Evolutionary conservation across 345 rosid species (phyloP), one percentile per base, ranked within the genome.

Genomic region (Populus simonii): DNA sequence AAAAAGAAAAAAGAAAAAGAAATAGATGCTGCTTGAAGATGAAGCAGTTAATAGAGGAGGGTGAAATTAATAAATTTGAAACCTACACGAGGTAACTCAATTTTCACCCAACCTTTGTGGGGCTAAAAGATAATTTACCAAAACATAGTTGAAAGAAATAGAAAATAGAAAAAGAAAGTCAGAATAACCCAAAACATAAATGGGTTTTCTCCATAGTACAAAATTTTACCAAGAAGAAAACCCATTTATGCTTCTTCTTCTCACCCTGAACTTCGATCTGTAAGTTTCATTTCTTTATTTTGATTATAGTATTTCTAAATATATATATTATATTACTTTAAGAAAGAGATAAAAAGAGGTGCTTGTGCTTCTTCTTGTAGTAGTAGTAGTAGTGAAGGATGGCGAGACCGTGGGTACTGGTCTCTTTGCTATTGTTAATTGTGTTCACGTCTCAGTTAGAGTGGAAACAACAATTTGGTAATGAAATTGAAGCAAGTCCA

Each of bases 381-480:
- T 41, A 12, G 45, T 39, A 39, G 23, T 20, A 38, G 25, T n/a
- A 18, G 49, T 68, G n/a, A 39, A 82, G 43, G 70, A 92, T 93
- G 97, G 81, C 87, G 79, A 90, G 94, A 82, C 91, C 92, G 4
- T 89, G 87, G 95, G 80, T 93, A 55, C 88, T 91, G 76, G 88
- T 93, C 66, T 82, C 87, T 81, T 80, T 93, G 75, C 84, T 93
- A 17, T 75, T 93, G 78, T 66, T 93, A 62, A 80, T 93, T 45
- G 88, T 91, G 41, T 81, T 89, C 62, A 91, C 92, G 55, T 93
- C 94, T 23, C 94, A 89, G 81, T 82, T 90, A 25, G 96, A 93
- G 83, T 91, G 96, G 96, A 90, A 90, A 79, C 92, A 89, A 70
- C 96, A 89, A 75, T 82, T 90, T 22, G 92, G 83, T 27, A 83